phyloP scores from a whole-genome alignment of 2,329 filamentous ascomycete genomes.

The Trichoderma aggressivum region DNA sequence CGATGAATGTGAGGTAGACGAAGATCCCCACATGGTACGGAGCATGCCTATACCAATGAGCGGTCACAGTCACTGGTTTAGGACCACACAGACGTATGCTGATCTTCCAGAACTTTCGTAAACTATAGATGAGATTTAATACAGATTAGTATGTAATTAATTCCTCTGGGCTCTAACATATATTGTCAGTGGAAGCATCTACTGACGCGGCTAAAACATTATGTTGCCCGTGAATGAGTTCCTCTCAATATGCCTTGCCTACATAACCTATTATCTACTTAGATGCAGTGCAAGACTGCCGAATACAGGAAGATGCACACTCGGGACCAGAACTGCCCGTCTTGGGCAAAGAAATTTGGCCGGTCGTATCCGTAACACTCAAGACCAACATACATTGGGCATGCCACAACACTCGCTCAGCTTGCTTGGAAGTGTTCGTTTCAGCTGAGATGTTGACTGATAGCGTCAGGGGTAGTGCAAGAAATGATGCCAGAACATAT shows the following conservation, averaged over 20 bases:
- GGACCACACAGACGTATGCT: background rate
- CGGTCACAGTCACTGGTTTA: background rate
- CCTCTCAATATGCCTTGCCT: too few relatives aligned
- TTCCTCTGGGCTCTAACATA: background rate
- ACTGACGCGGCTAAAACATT: background rate
- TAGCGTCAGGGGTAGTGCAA: background rate
- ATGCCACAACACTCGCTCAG: background rate
- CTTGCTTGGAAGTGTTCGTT: background rate
- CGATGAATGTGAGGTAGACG: background rate
- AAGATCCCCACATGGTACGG: background rate
- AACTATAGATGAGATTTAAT: background rate
- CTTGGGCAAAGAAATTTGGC: background rate
- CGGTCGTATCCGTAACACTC: background rate
- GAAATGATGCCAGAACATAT: background rate
- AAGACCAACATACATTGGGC: background rate
- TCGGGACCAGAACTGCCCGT: fast-evolving
- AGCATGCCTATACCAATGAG: background rate
- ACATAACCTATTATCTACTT: too few relatives aligned
- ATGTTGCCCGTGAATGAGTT: too few relatives aligned
- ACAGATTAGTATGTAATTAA: background rate
- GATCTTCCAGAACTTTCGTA: background rate
- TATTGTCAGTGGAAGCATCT: background rate
- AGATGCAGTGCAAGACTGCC: too few relatives aligned
- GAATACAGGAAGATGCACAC: background rate
- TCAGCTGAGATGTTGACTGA: background rate